Evolutionary conservation across 2,329 filamentous ascomycete genomes (phyloP), one percentile per base, ranked within the genome.

Genomic region (Parafenestella ontariensis): DNA sequence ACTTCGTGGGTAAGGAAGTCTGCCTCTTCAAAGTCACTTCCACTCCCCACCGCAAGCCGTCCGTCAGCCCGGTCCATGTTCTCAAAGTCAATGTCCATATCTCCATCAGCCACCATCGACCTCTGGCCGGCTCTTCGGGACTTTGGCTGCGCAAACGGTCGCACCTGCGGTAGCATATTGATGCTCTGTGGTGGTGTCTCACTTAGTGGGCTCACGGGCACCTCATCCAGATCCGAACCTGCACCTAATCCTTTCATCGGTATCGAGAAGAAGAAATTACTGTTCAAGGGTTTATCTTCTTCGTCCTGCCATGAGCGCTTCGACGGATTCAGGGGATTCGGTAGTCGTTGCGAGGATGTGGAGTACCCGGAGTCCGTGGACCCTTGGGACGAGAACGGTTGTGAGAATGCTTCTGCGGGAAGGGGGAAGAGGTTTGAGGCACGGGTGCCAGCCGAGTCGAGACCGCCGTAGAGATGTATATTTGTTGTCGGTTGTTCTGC

Each of bases 21-120:
- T 0, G 89, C 89, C 54, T 92, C 89, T 52, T 83, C 87, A 70
- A 91, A 91, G 69, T 91, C 88, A 47, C 61, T 75, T 63, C 76
- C 76, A 75, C 58, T 73, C 56, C 59, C 70, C 37, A 53, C 66
- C 61, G 55, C 60, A 52, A 69, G 71, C 64, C 47, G 77, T 64
- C 72, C 74, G 71, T 73, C 58, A 40, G 64, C 55, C 58, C 70
- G 58, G 36, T 69, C 63, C 40, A 55, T 51, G 62, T 69, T 61
- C 64, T 72, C 69, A 31, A 73, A 64, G 50, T 74, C 74, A 57
- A 67, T 61, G 44, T 76, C 71, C 15, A 68, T 63, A 47, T 69
- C 67, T 26, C 47, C 33, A n/a, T 69, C 67, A 10, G 67, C 59
- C 40, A 63, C 56, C 4, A 56, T 46, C n/a, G 40, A 33, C 13